Conservation (phyloP, 495 filamentous ascomycete genomes). For the Podospora comata region DNA sequence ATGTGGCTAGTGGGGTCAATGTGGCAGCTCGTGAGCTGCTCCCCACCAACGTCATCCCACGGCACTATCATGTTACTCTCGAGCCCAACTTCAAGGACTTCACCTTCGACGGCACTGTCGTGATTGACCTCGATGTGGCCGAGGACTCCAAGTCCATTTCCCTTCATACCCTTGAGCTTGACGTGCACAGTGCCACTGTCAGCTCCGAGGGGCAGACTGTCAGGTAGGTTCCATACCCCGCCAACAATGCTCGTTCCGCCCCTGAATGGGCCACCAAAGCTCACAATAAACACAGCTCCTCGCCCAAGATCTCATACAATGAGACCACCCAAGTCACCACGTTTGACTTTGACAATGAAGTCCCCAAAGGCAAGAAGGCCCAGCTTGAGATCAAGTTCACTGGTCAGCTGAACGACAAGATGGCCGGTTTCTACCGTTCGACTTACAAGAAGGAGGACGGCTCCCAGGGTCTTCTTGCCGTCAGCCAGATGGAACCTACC, state of each 20-base stretch:
- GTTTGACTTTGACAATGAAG: constrained; percentile 57
- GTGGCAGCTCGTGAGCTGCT: constrained; percentile 57
- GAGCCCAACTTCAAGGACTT: constrained; percentile 70
- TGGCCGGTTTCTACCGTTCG: constrained; percentile 80
- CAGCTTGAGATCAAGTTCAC: constrained; percentile 65
- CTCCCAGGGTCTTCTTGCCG: constrained; percentile 61
- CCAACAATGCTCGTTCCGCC: neutral
- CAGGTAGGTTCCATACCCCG: constrained; percentile 32
- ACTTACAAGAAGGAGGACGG: constrained; percentile 67
- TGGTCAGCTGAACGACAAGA: constrained; percentile 70
- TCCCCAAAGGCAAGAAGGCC: constrained; percentile 58
- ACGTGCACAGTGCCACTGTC: constrained; percentile 74
- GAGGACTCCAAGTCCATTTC: constrained; percentile 84
- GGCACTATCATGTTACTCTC: constrained; percentile 68
- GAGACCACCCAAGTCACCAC: constrained; percentile 62
- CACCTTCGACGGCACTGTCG: constrained; percentile 65
- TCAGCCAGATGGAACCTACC: constrained; percentile 80
- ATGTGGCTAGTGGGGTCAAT: constrained; percentile 43
- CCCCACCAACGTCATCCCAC: constrained; percentile 61
- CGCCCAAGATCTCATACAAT: constrained; percentile 57
- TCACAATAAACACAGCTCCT: constrained; percentile 40
- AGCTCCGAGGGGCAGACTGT: constrained; percentile 48
- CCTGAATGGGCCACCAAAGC: constrained; percentile 5
- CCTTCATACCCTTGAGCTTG: constrained; percentile 81
- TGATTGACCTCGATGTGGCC: constrained; percentile 74